phyloP scores from a whole-genome alignment of 2,329 filamentous ascomycete genomes.

The Colletotrichum australisinense region DNA sequence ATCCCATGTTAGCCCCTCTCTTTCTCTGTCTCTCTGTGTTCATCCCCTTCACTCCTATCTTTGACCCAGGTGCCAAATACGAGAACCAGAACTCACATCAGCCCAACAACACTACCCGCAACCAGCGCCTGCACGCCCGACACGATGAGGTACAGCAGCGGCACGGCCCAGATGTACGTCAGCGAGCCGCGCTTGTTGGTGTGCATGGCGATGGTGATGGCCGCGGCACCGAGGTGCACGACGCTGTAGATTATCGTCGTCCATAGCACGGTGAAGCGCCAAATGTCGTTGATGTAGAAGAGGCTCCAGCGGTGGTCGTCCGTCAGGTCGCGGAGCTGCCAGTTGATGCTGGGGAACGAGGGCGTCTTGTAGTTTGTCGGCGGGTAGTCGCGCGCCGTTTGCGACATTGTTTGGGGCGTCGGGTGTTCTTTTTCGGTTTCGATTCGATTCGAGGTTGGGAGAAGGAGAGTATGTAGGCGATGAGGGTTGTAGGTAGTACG shows the following conservation, averaged over 20 bases:
- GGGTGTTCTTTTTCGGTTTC: too few species aligned
- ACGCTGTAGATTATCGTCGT: slow-evolving; percentile 82
- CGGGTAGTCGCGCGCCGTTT: slow-evolving; percentile 44
- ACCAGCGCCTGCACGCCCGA: slow-evolving; percentile 82
- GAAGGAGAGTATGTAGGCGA: slow-evolving; percentile 25
- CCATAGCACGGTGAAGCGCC: slow-evolving; percentile 90
- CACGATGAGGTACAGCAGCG: slow-evolving; percentile 76
- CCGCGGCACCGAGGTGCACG: slow-evolving; percentile 79
- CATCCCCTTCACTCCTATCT: too few species aligned
- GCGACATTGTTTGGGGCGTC: not conserved
- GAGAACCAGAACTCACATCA: slow-evolving; percentile 72
- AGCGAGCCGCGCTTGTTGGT: slow-evolving; percentile 66
- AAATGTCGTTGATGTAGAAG: slow-evolving; percentile 81
- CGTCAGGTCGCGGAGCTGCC: slow-evolving; percentile 66
- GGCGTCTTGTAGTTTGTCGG: slow-evolving; percentile 72
- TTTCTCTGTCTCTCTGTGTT: not conserved
- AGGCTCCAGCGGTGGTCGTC: slow-evolving; percentile 66
- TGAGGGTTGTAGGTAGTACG: not conserved
- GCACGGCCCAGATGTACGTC: slow-evolving; percentile 77
- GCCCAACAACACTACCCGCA: slow-evolving; percentile 83
- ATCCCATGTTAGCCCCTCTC: slow-evolving; percentile 16
- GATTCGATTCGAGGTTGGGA: not conserved
- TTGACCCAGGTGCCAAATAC: not conserved
- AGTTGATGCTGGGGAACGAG: slow-evolving; percentile 84
- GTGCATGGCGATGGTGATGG: slow-evolving; percentile 80